Evolutionary conservation across 2,329 filamentous ascomycete species (phyloP), one percentile per base, ranked within the genome.

Genomic region (Alternaria hordeiaustralica): DNA sequence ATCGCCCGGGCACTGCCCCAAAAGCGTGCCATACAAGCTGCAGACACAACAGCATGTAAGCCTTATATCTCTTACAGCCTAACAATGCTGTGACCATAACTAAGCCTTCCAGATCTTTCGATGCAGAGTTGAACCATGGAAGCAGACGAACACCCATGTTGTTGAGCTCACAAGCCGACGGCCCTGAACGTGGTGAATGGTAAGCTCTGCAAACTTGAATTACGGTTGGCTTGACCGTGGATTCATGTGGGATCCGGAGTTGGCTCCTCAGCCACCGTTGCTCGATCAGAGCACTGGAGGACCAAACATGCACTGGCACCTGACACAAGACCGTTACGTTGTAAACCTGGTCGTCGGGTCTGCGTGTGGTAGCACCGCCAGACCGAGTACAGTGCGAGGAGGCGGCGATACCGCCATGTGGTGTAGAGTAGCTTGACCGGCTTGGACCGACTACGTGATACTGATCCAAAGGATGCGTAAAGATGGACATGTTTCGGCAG

Each of bases 301-400:
- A 74, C 71, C 71, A 63, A 64, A 59, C 72, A 75, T 75, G 73
- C 66, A 73, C 55, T 72, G 64, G 68, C 72, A 74, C 73, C 70
- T 77, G 63, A 73, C 73, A 77, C 71, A 71, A 73, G 69, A 70
- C 74, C 71, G 71, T 75, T 77, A 44, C 60, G 58, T 56, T 56
- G 63, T 41, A 67, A 68, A 77, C 77, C 77, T 66, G 77, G 77
- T 79, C 71, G 63, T 68, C 69, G 77, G 77, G 71, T 69, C 55
- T 63, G 66, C 33, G 63, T 71, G 66, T 65, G 68, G 77, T 78
- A 62, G 68, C 71, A 78, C 75, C 28, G 63, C 66, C 60, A 63
- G 53, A 65, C 67, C 62, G 71, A 69, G 63, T 63, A 69, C 54
- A 61, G 65, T 47, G 43, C 43, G 47, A 60, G 45, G 44, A 58